Evolutionary conservation across 352 stramenopile species (phyloP).

Genomic region (Blastocystis sp.): DNA sequence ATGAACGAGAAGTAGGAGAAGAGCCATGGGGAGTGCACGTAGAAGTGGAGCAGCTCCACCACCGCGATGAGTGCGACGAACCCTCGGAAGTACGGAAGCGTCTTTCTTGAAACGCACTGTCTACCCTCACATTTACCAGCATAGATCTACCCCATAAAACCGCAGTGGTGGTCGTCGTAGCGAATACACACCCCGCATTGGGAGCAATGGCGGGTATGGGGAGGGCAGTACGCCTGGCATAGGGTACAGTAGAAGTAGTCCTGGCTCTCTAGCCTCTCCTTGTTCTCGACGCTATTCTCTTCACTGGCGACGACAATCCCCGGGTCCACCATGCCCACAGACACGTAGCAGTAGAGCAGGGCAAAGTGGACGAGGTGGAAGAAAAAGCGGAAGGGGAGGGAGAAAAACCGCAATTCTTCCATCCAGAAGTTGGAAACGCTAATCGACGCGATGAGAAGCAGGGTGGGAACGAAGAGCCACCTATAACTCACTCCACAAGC

Average conservation of each 20-base stretch:
- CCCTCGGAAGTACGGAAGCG: slow-evolving; percentile 2
- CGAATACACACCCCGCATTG: slow-evolving; percentile 51
- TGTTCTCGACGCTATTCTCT: slow-evolving; percentile 12
- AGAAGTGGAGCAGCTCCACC: neutral
- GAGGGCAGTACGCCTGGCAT: slow-evolving; percentile 34
- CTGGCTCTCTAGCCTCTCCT: slow-evolving; percentile 7
- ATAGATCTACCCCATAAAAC: slow-evolving; percentile 24
- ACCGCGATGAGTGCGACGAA: slow-evolving; percentile 12
- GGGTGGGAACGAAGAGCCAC: neutral
- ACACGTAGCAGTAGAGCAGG: slow-evolving; percentile 15
- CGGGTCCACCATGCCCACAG: slow-evolving; percentile 11
- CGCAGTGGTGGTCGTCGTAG: slow-evolving; percentile 47
- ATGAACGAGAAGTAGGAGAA: neutral
- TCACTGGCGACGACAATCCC: slow-evolving; percentile 14
- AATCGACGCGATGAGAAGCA: neutral
- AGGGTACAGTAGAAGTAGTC: slow-evolving; percentile 46
- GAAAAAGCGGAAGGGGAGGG: neutral
- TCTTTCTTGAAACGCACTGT: slow-evolving; percentile 43
- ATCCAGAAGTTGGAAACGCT: neutral
- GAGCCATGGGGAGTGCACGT: neutral
- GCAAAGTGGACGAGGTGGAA: neutral
- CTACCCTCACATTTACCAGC: neutral
- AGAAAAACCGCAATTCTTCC: neutral
- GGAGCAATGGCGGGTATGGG: slow-evolving; percentile 7
- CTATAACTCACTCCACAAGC: neutral